Conservation (phyloP, 2,329 filamentous ascomycete species). For the Hymenotorrendiella dingleyae region DNA sequence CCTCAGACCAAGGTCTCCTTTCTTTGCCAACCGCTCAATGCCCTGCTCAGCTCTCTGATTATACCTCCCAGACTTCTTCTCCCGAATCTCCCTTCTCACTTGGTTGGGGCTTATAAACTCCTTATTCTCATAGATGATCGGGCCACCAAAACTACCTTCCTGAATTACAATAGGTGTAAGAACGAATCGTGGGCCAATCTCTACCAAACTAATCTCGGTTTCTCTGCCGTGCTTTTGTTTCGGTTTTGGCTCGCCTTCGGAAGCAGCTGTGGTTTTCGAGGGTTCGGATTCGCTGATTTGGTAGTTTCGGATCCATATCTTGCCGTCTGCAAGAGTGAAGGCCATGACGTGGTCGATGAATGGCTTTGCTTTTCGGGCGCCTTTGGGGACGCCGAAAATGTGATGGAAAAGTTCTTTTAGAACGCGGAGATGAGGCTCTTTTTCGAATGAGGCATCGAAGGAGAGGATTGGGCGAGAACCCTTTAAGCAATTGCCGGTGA, state of each 20-base stretch:
- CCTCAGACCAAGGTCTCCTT: slow-evolving; percentile 68
- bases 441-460: slow-evolving; percentile 84
- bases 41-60: slow-evolving; percentile 69
- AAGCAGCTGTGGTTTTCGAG: slow-evolving; percentile 36
- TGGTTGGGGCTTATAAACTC: slow-evolving; percentile 97
- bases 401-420: slow-evolving; percentile 88
- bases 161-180: slow-evolving; percentile 92
- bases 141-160: slow-evolving; percentile 90
- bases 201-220: slow-evolving; percentile 76
- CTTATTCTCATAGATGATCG: slow-evolving; percentile 97
- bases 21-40: slow-evolving; percentile 67
- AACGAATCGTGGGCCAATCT: slow-evolving; percentile 91
- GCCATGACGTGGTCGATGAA: slow-evolving; percentile 95
- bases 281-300: slow-evolving; percentile 80
- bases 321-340: slow-evolving; percentile 84
- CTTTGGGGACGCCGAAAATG: slow-evolving; percentile 86
- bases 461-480: slow-evolving; percentile 86
- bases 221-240: slow-evolving; percentile 51
- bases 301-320: slow-evolving; percentile 94
- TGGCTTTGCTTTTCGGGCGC: slow-evolving; percentile 83
- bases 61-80: slow-evolving; percentile 71
- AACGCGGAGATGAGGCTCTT: slow-evolving; percentile 70
- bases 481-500: slow-evolving; percentile 94
- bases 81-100: slow-evolving; percentile 73
- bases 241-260: slow-evolving; percentile 37